Percentiles rank a stretch among this genome's conserved stretches.
phyloP scores from a whole-genome alignment of 495 filamentous ascomycete genomes.

The Clavariopsis aquatica region DNA sequence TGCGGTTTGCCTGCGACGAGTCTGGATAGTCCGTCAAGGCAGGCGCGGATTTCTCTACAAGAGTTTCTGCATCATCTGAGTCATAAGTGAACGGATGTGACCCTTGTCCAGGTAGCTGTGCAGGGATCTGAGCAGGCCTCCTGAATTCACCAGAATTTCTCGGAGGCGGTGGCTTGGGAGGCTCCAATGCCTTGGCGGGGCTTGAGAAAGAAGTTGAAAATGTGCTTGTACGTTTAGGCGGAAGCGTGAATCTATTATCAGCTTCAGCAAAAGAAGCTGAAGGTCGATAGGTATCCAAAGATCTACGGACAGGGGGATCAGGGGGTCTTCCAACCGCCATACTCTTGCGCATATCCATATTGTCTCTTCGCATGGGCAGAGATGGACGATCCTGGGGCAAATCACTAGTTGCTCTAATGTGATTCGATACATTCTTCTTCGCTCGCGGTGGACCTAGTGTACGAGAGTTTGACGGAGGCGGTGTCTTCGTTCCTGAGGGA shows the following conservation, averaged over 20 bases:
- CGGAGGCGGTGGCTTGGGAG: slow-evolving; percentile 23
- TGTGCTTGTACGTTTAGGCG: slow-evolving; percentile 35
- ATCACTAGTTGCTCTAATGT: slow-evolving; percentile 36
- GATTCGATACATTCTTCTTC: slow-evolving; percentile 9
- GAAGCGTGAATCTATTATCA: slow-evolving; percentile 30
- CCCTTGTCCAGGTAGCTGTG: background rate
- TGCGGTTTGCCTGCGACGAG: slow-evolving; percentile 77
- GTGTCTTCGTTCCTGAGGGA: slow-evolving; percentile 45
- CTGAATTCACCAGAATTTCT: slow-evolving; percentile 31
- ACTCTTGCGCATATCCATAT: slow-evolving; percentile 28
- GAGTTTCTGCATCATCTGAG: slow-evolving; percentile 38
- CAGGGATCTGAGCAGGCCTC: slow-evolving; percentile 10
- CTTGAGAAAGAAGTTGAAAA: slow-evolving; percentile 7
- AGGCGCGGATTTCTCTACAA: slow-evolving; percentile 25
- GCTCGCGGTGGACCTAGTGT: slow-evolving; percentile 5
- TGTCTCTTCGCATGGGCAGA: slow-evolving; percentile 59
- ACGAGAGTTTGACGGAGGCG: slow-evolving; percentile 14
- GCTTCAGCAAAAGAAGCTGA: slow-evolving; percentile 12
- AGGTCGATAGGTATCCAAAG: slow-evolving; percentile 34
- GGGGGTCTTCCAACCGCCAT: slow-evolving; percentile 24
- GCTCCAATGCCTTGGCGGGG: slow-evolving; percentile 7
- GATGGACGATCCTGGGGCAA: slow-evolving; percentile 58
- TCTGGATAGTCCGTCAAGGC: slow-evolving; percentile 71
- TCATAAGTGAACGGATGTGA: slow-evolving; percentile 26
- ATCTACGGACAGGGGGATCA: slow-evolving; percentile 34